A percentile compares a stretch with the other conserved stretches of the same genome.
Conservation (phyloP, 306 rosid species). For the Fragaria ananassa region DNA sequence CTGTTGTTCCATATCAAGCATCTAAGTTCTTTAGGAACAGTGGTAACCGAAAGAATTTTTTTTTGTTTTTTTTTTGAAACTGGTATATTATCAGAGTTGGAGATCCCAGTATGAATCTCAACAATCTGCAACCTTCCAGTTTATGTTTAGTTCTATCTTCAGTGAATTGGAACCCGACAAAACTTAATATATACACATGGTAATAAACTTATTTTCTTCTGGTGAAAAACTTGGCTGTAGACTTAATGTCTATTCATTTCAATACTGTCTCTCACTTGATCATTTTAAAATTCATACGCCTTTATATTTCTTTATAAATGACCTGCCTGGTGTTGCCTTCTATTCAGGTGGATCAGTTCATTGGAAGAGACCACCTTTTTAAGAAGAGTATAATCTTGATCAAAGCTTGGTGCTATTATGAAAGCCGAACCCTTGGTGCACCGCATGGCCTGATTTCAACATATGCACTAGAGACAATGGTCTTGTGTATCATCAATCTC, state of each 20-base stretch:
- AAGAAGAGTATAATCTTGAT: constrained; percentile 59
- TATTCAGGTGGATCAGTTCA: constrained; percentile 49
- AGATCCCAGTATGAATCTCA: background rate
- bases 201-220: background rate
- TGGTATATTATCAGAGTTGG: background rate
- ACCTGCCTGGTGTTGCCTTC: constrained; percentile 14
- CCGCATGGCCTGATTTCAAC: constrained; percentile 61
- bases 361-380: constrained; percentile 60
- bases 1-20: background rate
- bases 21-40: background rate
- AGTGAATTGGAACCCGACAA: background rate
- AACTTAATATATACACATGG: background rate
- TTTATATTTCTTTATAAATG: constrained; percentile 3
- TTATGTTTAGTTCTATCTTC: background rate
- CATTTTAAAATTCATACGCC: background rate
- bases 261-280: background rate
- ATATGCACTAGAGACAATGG: constrained; percentile 63
- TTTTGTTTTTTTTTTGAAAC: background rate
- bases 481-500: constrained; percentile 50
- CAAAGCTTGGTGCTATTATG: constrained; percentile 81
- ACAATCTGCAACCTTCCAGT: background rate
- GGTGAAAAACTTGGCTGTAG: background rate
- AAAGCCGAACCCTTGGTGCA: constrained; percentile 71
- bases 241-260: background rate
- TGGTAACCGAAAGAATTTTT: background rate